Evolutionary conservation across 805 yeast genomes (phyloP).

Genomic region (Candida maris): DNA sequence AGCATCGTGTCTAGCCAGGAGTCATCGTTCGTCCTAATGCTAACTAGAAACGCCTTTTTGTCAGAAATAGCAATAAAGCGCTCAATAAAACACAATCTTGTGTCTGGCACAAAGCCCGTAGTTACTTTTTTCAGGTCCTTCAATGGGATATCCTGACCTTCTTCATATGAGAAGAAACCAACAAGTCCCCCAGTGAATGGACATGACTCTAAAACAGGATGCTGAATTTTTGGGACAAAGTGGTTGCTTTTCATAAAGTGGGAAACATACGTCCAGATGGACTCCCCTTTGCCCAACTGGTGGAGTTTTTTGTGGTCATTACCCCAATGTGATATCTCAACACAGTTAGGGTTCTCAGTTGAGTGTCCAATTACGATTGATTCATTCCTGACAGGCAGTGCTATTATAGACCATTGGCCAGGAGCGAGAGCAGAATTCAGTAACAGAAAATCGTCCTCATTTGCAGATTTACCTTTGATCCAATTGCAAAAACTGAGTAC

Average conservation of each 20-base stretch:
- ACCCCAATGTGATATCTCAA: slow-evolving; percentile 31
- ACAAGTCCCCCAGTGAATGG: slow-evolving; percentile 92
- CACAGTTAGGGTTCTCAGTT: slow-evolving; percentile 35
- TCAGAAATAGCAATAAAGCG: slow-evolving; percentile 58
- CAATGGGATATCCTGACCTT: slow-evolving; percentile 51
- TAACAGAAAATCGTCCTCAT: slow-evolving; percentile 49
- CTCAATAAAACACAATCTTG: slow-evolving; percentile 69
- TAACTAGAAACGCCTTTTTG: slow-evolving; percentile 46
- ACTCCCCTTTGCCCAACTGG: slow-evolving; percentile 9
- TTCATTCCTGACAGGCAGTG: slow-evolving; percentile 49
- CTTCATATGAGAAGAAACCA: slow-evolving; percentile 87
- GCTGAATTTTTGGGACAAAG: slow-evolving; percentile 25
- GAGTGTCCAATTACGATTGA: slow-evolving; percentile 61
- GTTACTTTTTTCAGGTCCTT: slow-evolving; percentile 38
- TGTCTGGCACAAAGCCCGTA: slow-evolving; percentile 54
- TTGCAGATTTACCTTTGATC: slow-evolving; percentile 18
- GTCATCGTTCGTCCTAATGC: slow-evolving; percentile 41
- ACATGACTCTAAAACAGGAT: slow-evolving; percentile 35
- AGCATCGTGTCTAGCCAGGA: slow-evolving; percentile 33
- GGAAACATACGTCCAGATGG: slow-evolving; percentile 56
- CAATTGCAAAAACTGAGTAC: slow-evolving; percentile 46
- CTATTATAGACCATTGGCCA: slow-evolving; percentile 86
- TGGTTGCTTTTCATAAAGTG: slow-evolving; percentile 40
- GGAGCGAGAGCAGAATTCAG: slow-evolving; percentile 80
- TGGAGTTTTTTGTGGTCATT: slow-evolving; percentile 3